These are phyloP conservation scores for Volvox carteri DNA, from an alignment of 163 green algal species.

Conservation along the genomic window DNA sequence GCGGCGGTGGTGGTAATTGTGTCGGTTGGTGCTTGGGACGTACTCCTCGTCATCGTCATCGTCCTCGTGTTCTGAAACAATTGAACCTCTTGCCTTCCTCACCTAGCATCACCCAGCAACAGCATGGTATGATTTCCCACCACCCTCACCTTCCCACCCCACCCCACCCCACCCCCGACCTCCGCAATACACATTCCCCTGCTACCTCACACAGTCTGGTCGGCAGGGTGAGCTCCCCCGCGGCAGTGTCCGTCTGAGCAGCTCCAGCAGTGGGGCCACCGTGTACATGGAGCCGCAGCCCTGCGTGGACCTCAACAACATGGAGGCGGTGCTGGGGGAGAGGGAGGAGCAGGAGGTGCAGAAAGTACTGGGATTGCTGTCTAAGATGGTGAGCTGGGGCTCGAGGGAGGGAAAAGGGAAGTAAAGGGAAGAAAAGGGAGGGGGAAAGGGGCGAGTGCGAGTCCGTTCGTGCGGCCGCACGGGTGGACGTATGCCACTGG, in stretches of 20 bases:
- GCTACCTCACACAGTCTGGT: slow-evolving; percentile 55
- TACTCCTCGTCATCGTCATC: too few species aligned
- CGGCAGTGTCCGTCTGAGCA: slow-evolving; percentile 83
- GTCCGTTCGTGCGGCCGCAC: too few species aligned
- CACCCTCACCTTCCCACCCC: background rate
- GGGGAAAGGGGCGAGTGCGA: too few species aligned
- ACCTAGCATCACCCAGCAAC: background rate
- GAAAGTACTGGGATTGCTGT: slow-evolving; percentile 71
- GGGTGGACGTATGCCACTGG: too few species aligned
- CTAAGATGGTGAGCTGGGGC: slow-evolving; percentile 47
- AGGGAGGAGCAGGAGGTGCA: slow-evolving; percentile 74
- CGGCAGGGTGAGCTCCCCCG: slow-evolving; percentile 77
- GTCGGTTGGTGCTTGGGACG: too few species aligned
- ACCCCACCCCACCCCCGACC: background rate
- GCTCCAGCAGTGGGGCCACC: slow-evolving; percentile 68
- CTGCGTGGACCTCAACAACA: slow-evolving; percentile 89
- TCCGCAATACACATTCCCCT: too few species aligned
- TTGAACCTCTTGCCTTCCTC: background rate
- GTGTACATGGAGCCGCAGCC: slow-evolving; percentile 89
- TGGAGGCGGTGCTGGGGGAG: slow-evolving; percentile 73
- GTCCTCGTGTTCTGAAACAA: too few species aligned
- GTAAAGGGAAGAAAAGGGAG: too few species aligned
- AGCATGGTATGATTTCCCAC: too few species aligned
- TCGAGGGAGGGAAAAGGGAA: too few species aligned
- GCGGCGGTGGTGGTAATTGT: too few species aligned